Conservation (phyloP, 2,329 filamentous ascomycete species). For the Sporothrix pseudoabietina region DNA sequence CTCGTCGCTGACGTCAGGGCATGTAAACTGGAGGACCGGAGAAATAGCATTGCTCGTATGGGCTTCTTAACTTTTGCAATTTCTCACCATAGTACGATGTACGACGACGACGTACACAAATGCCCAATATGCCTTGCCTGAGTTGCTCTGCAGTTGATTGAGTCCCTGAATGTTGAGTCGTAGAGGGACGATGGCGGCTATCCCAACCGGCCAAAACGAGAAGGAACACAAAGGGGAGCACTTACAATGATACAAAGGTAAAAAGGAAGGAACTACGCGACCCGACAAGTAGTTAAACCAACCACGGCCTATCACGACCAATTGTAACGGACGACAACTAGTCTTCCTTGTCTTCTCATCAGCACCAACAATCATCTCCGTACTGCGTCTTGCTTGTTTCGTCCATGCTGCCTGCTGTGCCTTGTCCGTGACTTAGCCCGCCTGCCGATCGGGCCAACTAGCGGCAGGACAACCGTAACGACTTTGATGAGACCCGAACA, state of each 20-base stretch:
- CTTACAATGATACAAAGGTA: neutral
- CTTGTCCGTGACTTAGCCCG: conserved; percentile 2
- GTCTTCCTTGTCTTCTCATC: neutral
- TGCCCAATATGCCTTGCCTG: neutral
- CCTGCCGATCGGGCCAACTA: neutral
- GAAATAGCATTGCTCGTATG: neutral
- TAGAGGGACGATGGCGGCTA: neutral
- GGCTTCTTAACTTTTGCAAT: neutral
- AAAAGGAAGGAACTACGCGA: neutral
- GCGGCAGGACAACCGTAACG: neutral
- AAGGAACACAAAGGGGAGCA: too few species aligned
- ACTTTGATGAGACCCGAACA: neutral
- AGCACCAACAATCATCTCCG: neutral
- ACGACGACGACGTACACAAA: neutral
- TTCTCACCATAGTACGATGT: neutral
- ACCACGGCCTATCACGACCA: neutral
- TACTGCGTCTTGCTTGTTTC: neutral
- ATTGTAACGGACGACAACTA: neutral
- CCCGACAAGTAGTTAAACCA: neutral
- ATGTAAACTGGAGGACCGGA: too few species aligned
- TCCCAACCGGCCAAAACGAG: neutral
- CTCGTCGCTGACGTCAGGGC: neutral
- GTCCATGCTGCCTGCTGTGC: neutral
- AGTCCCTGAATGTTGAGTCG: neutral
- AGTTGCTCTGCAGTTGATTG: too few species aligned